Conservation (phyloP, 495 filamentous ascomycete genomes). For the Penicillium longicatenatum region DNA sequence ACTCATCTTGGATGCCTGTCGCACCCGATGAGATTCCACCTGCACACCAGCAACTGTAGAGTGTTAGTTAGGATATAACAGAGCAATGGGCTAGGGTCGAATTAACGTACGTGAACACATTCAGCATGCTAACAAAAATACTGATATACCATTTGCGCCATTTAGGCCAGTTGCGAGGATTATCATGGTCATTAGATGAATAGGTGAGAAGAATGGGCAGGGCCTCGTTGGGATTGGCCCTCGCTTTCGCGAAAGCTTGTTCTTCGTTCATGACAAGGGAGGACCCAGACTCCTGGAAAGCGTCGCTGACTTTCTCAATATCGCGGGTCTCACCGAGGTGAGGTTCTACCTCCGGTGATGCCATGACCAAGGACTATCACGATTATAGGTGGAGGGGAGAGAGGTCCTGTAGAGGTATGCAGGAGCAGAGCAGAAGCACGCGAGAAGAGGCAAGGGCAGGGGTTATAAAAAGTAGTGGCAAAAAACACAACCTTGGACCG, state of each 20-base stretch:
- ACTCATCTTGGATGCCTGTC: constrained; percentile 38
- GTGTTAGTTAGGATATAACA: neutral
- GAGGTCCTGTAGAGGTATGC: neutral
- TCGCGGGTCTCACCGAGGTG: constrained; percentile 2
- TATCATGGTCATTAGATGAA: constrained; percentile 36
- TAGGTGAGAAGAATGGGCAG: constrained; percentile 39
- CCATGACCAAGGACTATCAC: neutral
- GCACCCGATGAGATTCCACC: constrained; percentile 46
- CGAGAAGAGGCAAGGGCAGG: neutral
- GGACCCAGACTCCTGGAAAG: constrained; percentile 14
- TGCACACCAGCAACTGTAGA: constrained; percentile 39
- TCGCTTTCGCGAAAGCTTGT: constrained; percentile 31
- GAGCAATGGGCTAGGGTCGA: too few relatives aligned
- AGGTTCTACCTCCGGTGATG: neutral
- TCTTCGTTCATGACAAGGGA: constrained; percentile 28
- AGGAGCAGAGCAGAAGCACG: neutral
- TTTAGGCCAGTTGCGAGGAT: constrained; percentile 50
- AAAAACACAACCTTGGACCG: neutral
- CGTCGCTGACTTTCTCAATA: constrained; percentile 17
- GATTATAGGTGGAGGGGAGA: neutral
- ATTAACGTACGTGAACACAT: constrained; percentile 43
- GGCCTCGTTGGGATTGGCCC: constrained; percentile 28
- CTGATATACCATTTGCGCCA: constrained; percentile 53
- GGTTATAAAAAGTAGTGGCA: neutral
- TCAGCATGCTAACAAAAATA: constrained; percentile 37